phyloP scores from a whole-genome alignment of 768 basidiomycete genomes.

The Cystobasidiopsis lactophilus region DNA sequence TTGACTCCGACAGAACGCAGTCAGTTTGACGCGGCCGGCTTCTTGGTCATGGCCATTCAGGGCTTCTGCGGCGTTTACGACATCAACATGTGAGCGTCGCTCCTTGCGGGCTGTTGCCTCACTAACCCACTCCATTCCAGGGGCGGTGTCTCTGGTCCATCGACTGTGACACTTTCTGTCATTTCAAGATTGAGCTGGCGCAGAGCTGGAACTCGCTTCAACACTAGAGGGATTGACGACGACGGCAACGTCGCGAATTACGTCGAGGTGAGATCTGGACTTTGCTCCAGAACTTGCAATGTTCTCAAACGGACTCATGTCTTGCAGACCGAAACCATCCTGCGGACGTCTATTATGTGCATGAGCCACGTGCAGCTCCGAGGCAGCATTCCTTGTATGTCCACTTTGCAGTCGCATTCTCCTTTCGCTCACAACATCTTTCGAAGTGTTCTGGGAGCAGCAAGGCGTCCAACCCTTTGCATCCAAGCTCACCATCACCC shows the following conservation, averaged over 20 bases:
- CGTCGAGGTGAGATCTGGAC: conserved; percentile 64
- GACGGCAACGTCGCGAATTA: conserved; percentile 89
- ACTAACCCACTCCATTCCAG: too few species aligned
- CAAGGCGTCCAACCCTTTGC: conserved; percentile 87
- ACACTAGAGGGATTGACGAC: conserved; percentile 59
- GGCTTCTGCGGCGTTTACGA: conserved; percentile 72
- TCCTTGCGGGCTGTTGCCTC: conserved; percentile 41
- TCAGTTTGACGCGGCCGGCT: conserved; percentile 62
- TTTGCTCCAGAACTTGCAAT: too few species aligned
- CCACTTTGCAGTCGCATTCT: neutral
- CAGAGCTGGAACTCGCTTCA: conserved; percentile 89
- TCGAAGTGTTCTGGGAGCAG: conserved; percentile 91
- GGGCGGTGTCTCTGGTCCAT: neutral
- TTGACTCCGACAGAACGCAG: conserved; percentile 45
- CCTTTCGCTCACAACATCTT: neutral
- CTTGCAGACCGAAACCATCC: conserved; percentile 17
- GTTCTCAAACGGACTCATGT: neutral
- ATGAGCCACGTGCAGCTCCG: conserved; percentile 85
- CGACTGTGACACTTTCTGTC: conserved; percentile 47
- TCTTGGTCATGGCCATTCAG: conserved; percentile 78
- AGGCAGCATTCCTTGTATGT: conserved; percentile 64
- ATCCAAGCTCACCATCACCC: conserved; percentile 72
- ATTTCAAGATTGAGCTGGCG: conserved; percentile 82
- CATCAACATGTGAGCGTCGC: conserved; percentile 53
- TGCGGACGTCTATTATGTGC: conserved; percentile 65